A percentile compares a stretch with the other conserved stretches of the same genome.
Conservation (phyloP, 306 rosid species). For the Hippophae gyantsensis region DNA sequence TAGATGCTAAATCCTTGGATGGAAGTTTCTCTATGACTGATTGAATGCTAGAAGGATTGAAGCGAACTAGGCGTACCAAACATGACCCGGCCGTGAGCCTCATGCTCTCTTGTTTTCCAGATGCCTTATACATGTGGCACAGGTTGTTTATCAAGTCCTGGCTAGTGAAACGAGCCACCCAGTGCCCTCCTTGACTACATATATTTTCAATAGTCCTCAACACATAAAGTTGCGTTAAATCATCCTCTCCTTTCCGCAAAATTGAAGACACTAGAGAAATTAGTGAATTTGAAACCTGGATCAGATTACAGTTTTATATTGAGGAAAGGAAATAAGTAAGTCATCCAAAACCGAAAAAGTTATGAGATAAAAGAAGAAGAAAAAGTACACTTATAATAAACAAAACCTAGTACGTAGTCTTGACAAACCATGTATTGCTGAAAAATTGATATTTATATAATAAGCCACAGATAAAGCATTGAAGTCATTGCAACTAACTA, state of each 20-base stretch:
- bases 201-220: constrained; percentile 87
- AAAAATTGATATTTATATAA: constrained; percentile 17
- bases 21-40: constrained; percentile 67
- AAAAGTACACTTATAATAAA: neutral
- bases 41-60: constrained; percentile 69
- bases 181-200: constrained; percentile 82
- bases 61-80: constrained; percentile 85
- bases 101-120: constrained; percentile 87
- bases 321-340: constrained; percentile 9
- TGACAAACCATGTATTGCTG: constrained; percentile 9
- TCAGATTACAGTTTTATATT: constrained; percentile 6
- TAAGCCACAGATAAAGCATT: constrained; percentile 10
- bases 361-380: neutral
- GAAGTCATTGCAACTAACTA: constrained; percentile 18
- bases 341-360: neutral
- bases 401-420: constrained; percentile 3
- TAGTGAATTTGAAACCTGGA: constrained; percentile 80
- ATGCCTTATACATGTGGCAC: constrained; percentile 75
- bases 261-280: constrained; percentile 71
- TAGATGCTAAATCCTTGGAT: constrained; percentile 70
- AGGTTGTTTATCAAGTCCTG: constrained; percentile 75
- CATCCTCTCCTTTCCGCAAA: constrained; percentile 92
- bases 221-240: constrained; percentile 81
- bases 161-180: constrained; percentile 80
- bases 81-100: constrained; percentile 98